These are phyloP conservation scores for Delonix regia DNA, from an alignment of 306 rosid genomes.

Conservation along the genomic window DNA sequence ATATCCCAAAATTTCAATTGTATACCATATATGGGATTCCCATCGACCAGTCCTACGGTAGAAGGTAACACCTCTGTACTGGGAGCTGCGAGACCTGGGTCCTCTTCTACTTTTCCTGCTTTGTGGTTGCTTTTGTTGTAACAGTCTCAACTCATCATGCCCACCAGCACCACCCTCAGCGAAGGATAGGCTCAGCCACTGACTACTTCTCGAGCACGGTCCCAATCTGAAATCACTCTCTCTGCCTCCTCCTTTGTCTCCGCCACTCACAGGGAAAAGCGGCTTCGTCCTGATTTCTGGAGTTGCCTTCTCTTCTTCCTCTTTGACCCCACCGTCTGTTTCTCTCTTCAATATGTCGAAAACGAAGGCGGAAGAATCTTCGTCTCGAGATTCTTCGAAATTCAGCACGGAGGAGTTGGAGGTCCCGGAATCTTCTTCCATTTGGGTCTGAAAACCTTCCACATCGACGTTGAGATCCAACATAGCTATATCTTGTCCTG, in stretches of 20 bases:
- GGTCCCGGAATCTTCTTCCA: constrained; percentile 55
- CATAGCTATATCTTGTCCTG: constrained; percentile 39
- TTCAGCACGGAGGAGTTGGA: constrained; percentile 52
- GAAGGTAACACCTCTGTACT: constrained; percentile 84
- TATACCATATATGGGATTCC: constrained; percentile 91
- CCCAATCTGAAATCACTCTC: constrained; percentile 33
- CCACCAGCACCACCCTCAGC: constrained; percentile 19
- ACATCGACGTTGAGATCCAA: constrained; percentile 67
- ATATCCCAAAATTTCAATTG: background rate
- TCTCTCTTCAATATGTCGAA: constrained; percentile 52
- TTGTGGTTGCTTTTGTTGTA: constrained; percentile 39
- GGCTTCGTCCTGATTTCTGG: constrained; percentile 22
- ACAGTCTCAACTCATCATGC: constrained; percentile 32
- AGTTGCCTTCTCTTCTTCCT: constrained; percentile 8
- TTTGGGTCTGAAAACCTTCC: constrained; percentile 35
- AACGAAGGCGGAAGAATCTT: constrained; percentile 40
- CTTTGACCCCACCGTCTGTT: background rate
- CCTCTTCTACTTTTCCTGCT: constrained; percentile 72
- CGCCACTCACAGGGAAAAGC: constrained; percentile 47
- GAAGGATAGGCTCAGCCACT: constrained; percentile 49
- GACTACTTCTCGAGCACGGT: constrained; percentile 9
- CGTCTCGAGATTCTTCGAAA: constrained; percentile 35
- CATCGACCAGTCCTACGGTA: constrained; percentile 88
- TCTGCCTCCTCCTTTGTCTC: background rate
- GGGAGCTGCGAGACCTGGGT: constrained; percentile 84